A percentile compares a stretch with the other conserved stretches of the same genome.
phyloP scores from a whole-genome alignment of 768 basidiomycete genomes.

The Russula earlei region DNA sequence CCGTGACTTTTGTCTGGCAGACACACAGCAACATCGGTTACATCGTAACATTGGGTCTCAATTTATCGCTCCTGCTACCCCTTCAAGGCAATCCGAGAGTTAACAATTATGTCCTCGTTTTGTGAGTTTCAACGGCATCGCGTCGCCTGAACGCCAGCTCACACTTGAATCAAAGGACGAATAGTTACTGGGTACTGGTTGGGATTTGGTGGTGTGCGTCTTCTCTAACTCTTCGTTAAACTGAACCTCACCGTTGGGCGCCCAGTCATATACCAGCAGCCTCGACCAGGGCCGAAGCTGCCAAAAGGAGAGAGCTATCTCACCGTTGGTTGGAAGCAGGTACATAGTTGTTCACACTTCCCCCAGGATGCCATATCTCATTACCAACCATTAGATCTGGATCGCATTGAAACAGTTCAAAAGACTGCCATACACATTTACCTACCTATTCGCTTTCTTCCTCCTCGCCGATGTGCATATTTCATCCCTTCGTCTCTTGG shows the following conservation, averaged over 20 bases:
- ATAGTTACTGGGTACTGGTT: conserved; percentile 64
- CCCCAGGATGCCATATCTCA: not conserved
- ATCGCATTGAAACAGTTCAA: conserved; percentile 64
- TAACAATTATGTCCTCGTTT: conserved; percentile 63
- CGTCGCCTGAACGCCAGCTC: not conserved
- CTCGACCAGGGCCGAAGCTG: conserved; percentile 70
- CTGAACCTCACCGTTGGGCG: not conserved
- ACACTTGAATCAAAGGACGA: conserved; percentile 37
- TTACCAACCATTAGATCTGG: conserved; percentile 55
- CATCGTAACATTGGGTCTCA: conserved; percentile 52
- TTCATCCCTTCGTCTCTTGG: not conserved
- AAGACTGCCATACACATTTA: conserved; percentile 71
- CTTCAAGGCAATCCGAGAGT: conserved; percentile 47
- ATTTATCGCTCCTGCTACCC: conserved; percentile 63
- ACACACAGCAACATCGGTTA: conserved; percentile 73
- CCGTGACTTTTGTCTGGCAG: conserved; percentile 27
- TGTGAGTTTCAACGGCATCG: conserved; percentile 35
- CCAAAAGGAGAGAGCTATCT: conserved; percentile 70
- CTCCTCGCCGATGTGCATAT: conserved; percentile 61
- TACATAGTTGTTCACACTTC: conserved; percentile 17
- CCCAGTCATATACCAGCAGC: conserved; percentile 73
- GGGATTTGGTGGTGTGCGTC: conserved; percentile 85
- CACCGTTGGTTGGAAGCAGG: conserved; percentile 83
- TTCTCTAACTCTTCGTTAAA: not conserved
- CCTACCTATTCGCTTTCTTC: conserved; percentile 69